Evolutionary conservation across 352 stramenopile species (phyloP).

Genomic region (Phytophthora litchii): DNA sequence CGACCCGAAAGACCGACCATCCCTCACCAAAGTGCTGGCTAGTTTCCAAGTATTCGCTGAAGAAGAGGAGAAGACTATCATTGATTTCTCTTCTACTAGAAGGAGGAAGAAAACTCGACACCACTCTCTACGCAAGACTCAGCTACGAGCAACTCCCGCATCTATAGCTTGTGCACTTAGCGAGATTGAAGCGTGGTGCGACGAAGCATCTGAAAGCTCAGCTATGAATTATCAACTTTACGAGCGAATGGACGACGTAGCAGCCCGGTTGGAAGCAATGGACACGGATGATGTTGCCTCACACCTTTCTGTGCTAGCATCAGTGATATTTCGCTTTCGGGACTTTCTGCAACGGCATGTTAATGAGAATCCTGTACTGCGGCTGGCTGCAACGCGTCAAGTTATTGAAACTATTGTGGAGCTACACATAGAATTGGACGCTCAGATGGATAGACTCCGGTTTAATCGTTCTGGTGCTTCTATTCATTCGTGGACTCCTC

Average conservation of each 20-base stretch:
- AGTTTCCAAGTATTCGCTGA: slow-evolving; percentile 36
- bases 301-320: slow-evolving; percentile 14
- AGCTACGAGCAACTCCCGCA: slow-evolving; percentile 18
- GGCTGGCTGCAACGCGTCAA: slow-evolving; percentile 33
- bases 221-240: slow-evolving; percentile 35
- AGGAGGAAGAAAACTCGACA: slow-evolving; percentile 14
- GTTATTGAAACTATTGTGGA: slow-evolving; percentile 18
- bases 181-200: slow-evolving; percentile 37
- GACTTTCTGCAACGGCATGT: slow-evolving; percentile 33
- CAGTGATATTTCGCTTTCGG: slow-evolving; percentile 28
- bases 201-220: slow-evolving; percentile 33
- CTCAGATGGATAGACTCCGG: slow-evolving; percentile 23
- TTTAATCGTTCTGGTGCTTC: slow-evolving; percentile 23
- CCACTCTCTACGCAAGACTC: slow-evolving; percentile 9
- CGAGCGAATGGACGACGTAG: slow-evolving; percentile 33
- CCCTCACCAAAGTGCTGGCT: slow-evolving; percentile 27
- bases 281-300: slow-evolving; percentile 2
- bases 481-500: slow-evolving; percentile 30
- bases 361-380: slow-evolving; percentile 29
- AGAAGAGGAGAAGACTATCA: slow-evolving; percentile 22
- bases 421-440: slow-evolving; percentile 29
- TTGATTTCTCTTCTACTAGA: slow-evolving; percentile 14
- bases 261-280: slow-evolving; percentile 22
- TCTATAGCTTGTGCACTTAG: slow-evolving; percentile 28
- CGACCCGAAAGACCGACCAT: slow-evolving; percentile 21